Base-by-base conservation (phyloP, 805 yeast genomes). In the Candida methanosorbosa region DNA sequence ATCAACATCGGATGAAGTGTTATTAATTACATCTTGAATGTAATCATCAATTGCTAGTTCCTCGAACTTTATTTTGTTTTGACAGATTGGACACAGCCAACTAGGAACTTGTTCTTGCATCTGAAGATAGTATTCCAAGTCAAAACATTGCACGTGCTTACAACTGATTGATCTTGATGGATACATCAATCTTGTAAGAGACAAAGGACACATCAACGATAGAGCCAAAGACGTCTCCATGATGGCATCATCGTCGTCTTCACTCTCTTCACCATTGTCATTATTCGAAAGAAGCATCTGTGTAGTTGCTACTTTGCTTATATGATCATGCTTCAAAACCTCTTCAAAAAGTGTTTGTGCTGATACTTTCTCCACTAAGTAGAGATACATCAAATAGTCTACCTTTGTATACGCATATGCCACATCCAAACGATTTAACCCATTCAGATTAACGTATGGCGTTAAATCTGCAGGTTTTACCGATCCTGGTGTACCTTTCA, bases 1-100 rank as follows among this genome's bases (percentile, higher is more conserved):
- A 27, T 82, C 90, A 2, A 70, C 74, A 11, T 74, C 75, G 2
- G 64, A 71, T 2, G 57, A 51, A 0, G 87, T 75, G 2, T 52
- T 48, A 2, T 64, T 50, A 16, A 90, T 49, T 32, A 90, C 75
- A 12, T 80, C 81, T 28, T 54, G 49, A 32, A 84, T 72, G 50
- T 75, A 90, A 40, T 84, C 95, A 43, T 84, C 86, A 0, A 87
- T 62, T 0, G 81, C 77, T 35, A 92, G 52, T 40, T 78, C 79
- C 13, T 69, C 68, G 13, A 77, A 60, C 2, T 63, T 57, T 3
- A 85, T 59, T 3, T 50, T 50, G 5, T 57, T 61, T 40, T 71
- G 72, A 52, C 98, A 92, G 4, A 85, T 68, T 0, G 97, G 96
- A 50, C 98, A 92, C 34, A 61, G 61, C 97, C 97, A 90, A 0